Evolutionary conservation across 1,284 basidiomycete species (phyloP).

Genomic region (Leccinum pachyderme): DNA sequence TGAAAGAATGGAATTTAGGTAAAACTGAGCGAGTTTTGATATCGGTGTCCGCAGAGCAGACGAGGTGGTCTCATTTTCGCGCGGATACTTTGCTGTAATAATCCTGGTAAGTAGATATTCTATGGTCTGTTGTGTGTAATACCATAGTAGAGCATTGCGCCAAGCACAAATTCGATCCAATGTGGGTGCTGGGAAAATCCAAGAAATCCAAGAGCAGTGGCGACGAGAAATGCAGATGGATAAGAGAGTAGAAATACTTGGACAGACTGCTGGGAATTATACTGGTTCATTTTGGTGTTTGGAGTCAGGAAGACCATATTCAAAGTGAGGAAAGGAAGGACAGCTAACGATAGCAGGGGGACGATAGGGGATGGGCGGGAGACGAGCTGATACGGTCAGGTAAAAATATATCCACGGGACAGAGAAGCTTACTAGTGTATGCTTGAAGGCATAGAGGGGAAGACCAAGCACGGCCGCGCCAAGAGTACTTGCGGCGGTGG

Average conservation of each 20-base stretch:
- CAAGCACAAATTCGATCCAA: conserved; percentile 55
- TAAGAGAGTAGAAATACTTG: conserved; percentile 58
- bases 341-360: conserved; percentile 51
- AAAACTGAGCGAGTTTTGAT: conserved; percentile 62
- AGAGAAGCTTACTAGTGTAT: conserved; percentile 50
- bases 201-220: conserved; percentile 48
- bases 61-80: conserved; percentile 42
- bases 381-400: conserved; percentile 35
- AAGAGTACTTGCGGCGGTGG: conserved; percentile 52
- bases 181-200: conserved; percentile 54
- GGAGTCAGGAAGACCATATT: conserved; percentile 58
- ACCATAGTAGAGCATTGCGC: conserved; percentile 59
- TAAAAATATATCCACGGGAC: not conserved
- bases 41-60: conserved; percentile 52
- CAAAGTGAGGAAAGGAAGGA: conserved; percentile 60
- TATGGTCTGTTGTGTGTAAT: conserved; percentile 16
- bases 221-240: conserved; percentile 43
- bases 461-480: conserved; percentile 63
- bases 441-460: conserved; percentile 60
- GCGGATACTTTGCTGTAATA: conserved; percentile 54
- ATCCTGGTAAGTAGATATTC: conserved; percentile 5
- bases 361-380: conserved; percentile 41
- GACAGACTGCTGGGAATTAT: conserved; percentile 45
- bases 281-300: conserved; percentile 46
- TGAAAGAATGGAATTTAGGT: conserved; percentile 85